Percentiles rank a stretch among this genome's conserved stretches.
Evolutionary conservation across 164 flowering plant genomes (phyloP).

Genomic region (Sedum album): DNA sequence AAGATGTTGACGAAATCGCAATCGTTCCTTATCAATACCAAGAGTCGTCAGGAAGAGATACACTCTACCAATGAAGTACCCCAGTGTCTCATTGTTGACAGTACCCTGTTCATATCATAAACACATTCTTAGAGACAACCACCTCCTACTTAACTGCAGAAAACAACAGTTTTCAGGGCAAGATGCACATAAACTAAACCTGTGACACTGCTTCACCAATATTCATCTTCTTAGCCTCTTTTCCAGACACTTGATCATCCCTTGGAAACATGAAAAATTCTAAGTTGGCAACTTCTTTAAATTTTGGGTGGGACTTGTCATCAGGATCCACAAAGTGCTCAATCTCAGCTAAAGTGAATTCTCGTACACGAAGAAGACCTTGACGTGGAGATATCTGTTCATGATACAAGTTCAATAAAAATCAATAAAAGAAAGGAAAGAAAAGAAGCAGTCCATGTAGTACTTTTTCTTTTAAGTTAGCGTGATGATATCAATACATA

Average conservation of each 20-base stretch:
- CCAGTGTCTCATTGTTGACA: conserved; percentile 91
- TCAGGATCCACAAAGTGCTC: conserved; percentile 98
- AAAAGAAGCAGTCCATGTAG: too few relatives aligned
- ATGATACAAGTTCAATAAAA: background rate
- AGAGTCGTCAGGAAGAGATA: conserved; percentile 76
- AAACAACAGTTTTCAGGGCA: background rate
- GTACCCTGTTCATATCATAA: conserved; percentile 42
- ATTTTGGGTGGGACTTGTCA: conserved; percentile 88
- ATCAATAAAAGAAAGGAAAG: background rate
- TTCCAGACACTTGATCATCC: conserved; percentile 68
- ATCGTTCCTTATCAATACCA: conserved; percentile 76
- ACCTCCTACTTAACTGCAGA: conserved; percentile 32
- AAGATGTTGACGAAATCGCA: conserved; percentile 90
- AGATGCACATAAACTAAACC: conserved; percentile 29
- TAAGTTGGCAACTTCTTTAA: conserved; percentile 55
- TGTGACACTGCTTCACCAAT: conserved; percentile 77
- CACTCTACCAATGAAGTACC: conserved; percentile 90
- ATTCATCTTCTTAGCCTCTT: conserved; percentile 43
- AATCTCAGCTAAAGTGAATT: conserved; percentile 92
- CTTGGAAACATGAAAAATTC: conserved; percentile 97
- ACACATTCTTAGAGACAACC: conserved; percentile 63
- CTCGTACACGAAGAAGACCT: conserved; percentile 94
- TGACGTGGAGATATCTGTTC: conserved; percentile 95
- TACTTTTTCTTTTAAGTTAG: background rate
- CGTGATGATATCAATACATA: background rate